Evolutionary conservation across 805 yeast species (phyloP), one percentile per base, ranked within the genome.

Genomic region (Ogataea corticis): DNA sequence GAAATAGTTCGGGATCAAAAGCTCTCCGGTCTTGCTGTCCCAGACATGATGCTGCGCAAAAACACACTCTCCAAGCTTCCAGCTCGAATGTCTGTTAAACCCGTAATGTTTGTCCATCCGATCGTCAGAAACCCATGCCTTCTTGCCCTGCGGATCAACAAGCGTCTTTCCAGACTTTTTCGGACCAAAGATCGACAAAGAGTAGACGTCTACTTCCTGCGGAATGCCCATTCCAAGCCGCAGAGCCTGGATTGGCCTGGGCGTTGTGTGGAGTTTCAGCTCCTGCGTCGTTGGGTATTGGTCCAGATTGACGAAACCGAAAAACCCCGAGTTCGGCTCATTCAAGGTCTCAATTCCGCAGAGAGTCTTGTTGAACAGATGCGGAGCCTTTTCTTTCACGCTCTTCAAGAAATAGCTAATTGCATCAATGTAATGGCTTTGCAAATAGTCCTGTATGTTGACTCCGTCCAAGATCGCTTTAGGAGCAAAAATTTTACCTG

Each of bases 301-400:
- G 9, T 70, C 70, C 25, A 91, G 64, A 58, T 87, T 74, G 3
- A 67, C 66, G 39, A 75, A 73, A 0, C 94, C 96, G 33, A 85
- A 73, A 42, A 82, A 75, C 0, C 97, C 97, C 41, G 71, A 61
- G 55, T 80, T 85, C 6, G 97, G 97, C 62, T 91, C 97, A 62
- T 91, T 91, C 68, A 91, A 63, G 40, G 86, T 75, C 66, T 91
- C 97, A 45, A 87, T 71, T 2, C 96, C 97, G n/a, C 86, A 50
- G 2, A 87, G 64, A n/a, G 76, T 73, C 18, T 55, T 52, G 23
- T 71, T 69, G 40, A 77, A 67, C 35, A 82, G 57, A 10, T 70
- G 69, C 0, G 83, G 81, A 0, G 72, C 75, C 7, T 55, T 44
- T 0, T 55, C 57, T 32, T 65, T 63, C 7, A 83, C 66, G 13